Base-by-base conservation (phyloP, 1,284 basidiomycete species). In the Cryptococcus depauperatus region DNA sequence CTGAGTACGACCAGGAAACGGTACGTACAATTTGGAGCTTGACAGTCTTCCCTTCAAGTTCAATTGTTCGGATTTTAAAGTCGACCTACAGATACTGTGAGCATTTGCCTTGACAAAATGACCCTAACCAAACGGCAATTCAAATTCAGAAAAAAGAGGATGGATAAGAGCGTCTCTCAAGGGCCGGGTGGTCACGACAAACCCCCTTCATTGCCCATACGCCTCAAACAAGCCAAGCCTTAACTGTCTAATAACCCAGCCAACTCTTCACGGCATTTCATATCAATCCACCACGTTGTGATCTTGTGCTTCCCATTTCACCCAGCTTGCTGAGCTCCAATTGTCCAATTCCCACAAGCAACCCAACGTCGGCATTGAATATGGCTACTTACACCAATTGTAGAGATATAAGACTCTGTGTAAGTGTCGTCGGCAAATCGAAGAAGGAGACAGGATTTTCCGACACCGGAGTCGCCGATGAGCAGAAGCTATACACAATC, bases 41-140 rank as follows among this genome's bases (percentile, higher is more conserved):
- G 65, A 98, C 90, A 2, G 90, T 97, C 86, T 97, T 98, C 57
- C 93, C 93, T 72, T 98, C 95, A 45, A 99, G 79, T 74, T 99
- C 95, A 71, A 99, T 97, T 39, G 95, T 99, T 61, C 95, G 80
- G 76, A 99, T 98, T 84, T 99, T 99, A 78, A 98, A 99, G 77
- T 99, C 95, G 50, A 98, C 69, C 68, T 69, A 34, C 5, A 10
- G 9, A n/a, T n/a, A n/a, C n/a, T n/a, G n/a, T n/a, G n/a, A n/a
- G n/a, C n/a, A n/a, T n/a, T n/a, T n/a, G n/a, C n/a, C n/a, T n/a
- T n/a, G n/a, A n/a, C n/a, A n/a, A n/a, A n/a, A n/a, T n/a, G n/a
- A n/a, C n/a, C n/a, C n/a, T n/a, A n/a, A n/a, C n/a, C n/a, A n/a
- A n/a, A n/a, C n/a, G n/a, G n/a, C n/a, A n/a, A n/a, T n/a, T n/a